Conservation (phyloP, 169 alveolate species). For the Plasmodium vivax region DNA sequence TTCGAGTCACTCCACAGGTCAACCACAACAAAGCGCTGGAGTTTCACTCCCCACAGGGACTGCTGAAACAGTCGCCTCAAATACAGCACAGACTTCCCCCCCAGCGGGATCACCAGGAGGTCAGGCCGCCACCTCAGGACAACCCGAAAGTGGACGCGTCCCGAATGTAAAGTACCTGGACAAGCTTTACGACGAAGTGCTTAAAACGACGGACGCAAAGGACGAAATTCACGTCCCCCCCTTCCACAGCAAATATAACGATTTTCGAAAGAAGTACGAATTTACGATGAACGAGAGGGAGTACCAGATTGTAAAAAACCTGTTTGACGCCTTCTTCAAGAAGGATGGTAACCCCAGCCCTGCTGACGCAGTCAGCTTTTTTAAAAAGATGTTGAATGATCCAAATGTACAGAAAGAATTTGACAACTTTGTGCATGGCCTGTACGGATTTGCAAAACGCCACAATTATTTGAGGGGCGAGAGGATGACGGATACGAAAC, state of each 20-base stretch:
- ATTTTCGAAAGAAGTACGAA: neutral
- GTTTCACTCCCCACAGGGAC: no score
- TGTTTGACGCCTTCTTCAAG: neutral
- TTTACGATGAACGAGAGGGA: slow-evolving; percentile 7
- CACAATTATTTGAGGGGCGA: slow-evolving; percentile 11
- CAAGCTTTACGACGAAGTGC: slow-evolving; percentile 6
- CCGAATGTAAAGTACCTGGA: slow-evolving; percentile 5
- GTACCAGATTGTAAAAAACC: neutral
- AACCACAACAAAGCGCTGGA: no score
- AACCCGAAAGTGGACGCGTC: neutral
- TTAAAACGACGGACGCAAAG: neutral
- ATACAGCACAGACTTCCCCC: neutral
- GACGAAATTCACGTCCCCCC: neutral
- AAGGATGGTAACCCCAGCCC: no score
- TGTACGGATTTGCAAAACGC: slow-evolving; percentile 23
- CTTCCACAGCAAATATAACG: slow-evolving; percentile 11
- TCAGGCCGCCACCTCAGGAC: neutral
- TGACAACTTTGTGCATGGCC: slow-evolving; percentile 12
- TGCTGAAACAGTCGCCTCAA: no score
- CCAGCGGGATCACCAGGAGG: neutral
- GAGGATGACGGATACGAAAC: neutral
- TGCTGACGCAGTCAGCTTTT: no score
- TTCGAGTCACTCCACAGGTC: no score
- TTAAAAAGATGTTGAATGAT: neutral
- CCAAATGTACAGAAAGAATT: neutral